Percentiles rank a stretch among this genome's conserved stretches.
Evolutionary conservation across 2,329 filamentous ascomycete species (phyloP).

Genomic region (Helotiales sp.): DNA sequence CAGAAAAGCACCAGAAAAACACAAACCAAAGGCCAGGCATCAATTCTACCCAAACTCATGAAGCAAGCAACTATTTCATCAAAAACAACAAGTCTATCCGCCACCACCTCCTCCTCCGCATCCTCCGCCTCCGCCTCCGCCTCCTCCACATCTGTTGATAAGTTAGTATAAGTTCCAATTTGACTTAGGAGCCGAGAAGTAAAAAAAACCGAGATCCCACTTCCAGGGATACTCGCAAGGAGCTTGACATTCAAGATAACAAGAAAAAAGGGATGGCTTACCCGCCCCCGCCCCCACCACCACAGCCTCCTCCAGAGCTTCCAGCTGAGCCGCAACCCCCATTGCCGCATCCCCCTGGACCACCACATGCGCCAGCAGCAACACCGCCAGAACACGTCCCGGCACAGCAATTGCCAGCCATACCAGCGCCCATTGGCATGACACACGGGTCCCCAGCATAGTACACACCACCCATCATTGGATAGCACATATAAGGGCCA

Average conservation of each 20-base stretch:
- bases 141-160: constrained; percentile 1
- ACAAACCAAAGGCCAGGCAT: not conserved
- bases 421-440: constrained; percentile 37
- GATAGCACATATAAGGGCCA: constrained; percentile 45
- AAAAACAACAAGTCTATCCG: constrained; percentile 1
- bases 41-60: not conserved
- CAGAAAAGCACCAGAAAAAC: too few species aligned
- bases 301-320: constrained; percentile 15
- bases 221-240: too few species aligned
- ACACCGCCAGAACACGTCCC: constrained; percentile 49
- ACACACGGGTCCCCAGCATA: constrained; percentile 44
- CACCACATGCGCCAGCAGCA: constrained; percentile 43
- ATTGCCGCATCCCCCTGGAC: constrained; percentile 22
- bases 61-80: not conserved
- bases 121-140: constrained; percentile 7
- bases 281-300: too few species aligned
- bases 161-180: not conserved
- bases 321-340: constrained; percentile 17
- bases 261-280: too few species aligned
- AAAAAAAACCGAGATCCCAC: too few species aligned
- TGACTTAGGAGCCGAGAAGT: too few species aligned
- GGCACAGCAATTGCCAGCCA: constrained; percentile 42
- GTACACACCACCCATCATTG: constrained; percentile 46
- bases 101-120: constrained; percentile 5
- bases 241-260: too few species aligned